These are phyloP conservation scores for Spathaspora jeffriesii DNA, from an alignment of 1,139 yeast genomes.

Conservation along the genomic window DNA sequence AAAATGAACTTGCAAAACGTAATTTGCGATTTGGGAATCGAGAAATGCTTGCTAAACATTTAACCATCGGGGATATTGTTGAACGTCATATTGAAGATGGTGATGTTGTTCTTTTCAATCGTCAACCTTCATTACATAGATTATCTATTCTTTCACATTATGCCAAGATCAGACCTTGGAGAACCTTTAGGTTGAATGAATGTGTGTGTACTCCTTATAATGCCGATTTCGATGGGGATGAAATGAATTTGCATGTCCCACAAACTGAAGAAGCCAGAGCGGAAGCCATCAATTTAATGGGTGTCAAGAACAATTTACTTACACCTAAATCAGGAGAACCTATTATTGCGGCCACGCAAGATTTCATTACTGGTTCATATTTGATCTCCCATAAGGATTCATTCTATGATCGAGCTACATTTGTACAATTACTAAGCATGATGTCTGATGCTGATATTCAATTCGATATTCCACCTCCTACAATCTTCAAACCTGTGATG, in stretches of 20 bases:
- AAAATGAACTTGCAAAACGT: slow-evolving; percentile 82
- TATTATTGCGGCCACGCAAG: slow-evolving; percentile 99
- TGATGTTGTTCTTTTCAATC: slow-evolving; percentile 91
- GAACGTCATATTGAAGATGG: slow-evolving; percentile 98
- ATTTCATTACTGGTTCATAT: slow-evolving; percentile 96
- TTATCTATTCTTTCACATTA: slow-evolving; percentile 92
- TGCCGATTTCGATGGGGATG: slow-evolving; percentile 99
- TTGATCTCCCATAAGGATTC: slow-evolving; percentile 92
- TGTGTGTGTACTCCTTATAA: slow-evolving; percentile 99
- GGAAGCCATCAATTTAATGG: slow-evolving; percentile 97
- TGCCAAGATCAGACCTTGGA: slow-evolving; percentile 97
- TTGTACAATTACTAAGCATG: slow-evolving; percentile 85
- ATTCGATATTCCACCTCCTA: slow-evolving; percentile 94
- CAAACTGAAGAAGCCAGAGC: slow-evolving; percentile 99
- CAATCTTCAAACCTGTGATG: slow-evolving; percentile 83
- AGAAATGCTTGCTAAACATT: slow-evolving; percentile 69
- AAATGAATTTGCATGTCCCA: slow-evolving; percentile 98
- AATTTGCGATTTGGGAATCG: slow-evolving; percentile 90
- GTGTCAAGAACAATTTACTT: slow-evolving; percentile 90
- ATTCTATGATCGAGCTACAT: slow-evolving; percentile 84
- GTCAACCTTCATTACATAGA: slow-evolving; percentile 98
- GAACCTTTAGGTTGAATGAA: slow-evolving; percentile 95
- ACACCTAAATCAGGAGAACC: slow-evolving; percentile 99
- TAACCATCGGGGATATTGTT: slow-evolving; percentile 90
- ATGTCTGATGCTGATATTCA: slow-evolving; percentile 93